These are phyloP conservation scores for Xanthoconium stramineum DNA, from an alignment of 768 basidiomycete genomes.

Conservation along the genomic window DNA sequence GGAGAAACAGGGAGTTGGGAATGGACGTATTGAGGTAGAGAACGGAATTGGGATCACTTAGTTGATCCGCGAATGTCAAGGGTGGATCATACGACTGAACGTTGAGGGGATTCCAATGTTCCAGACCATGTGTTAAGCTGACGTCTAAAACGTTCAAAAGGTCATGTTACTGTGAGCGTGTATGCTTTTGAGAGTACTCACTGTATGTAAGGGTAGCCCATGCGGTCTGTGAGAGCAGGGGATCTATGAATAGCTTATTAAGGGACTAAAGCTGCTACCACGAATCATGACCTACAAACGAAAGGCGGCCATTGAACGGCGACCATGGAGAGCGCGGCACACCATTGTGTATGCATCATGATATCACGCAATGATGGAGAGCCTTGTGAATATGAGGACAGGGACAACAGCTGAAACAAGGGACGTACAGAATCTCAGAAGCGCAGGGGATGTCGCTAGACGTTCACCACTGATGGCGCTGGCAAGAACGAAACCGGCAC, in stretches of 20 bases:
- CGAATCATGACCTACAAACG: conserved; percentile 58
- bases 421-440: conserved; percentile 82
- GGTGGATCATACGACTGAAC: conserved; percentile 61
- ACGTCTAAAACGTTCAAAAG: conserved; percentile 51
- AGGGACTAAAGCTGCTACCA: conserved; percentile 5
- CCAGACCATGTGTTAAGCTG: conserved; percentile 54
- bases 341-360: conserved; percentile 92
- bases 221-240: conserved; percentile 81
- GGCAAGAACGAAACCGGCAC: conserved; percentile 83
- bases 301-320: conserved; percentile 95
- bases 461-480: conserved; percentile 93
- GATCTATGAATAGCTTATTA: conserved; percentile 52
- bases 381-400: conserved; percentile 42
- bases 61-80: conserved; percentile 67
- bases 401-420: conserved; percentile 8
- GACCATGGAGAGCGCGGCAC: conserved; percentile 84
- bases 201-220: conserved; percentile 85
- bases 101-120: conserved; percentile 67
- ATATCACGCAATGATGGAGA: conserved; percentile 93
- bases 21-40: conserved; percentile 69
- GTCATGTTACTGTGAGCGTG: conserved; percentile 8
- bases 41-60: conserved; percentile 66
- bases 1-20: conserved; percentile 72
- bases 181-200: conserved; percentile 32
- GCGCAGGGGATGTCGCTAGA: conserved; percentile 76